A percentile compares a stretch with the other conserved stretches of the same genome.
phyloP scores from a whole-genome alignment of 139 green algal genomes.

The Limnomonas spitsbergensis region DNA sequence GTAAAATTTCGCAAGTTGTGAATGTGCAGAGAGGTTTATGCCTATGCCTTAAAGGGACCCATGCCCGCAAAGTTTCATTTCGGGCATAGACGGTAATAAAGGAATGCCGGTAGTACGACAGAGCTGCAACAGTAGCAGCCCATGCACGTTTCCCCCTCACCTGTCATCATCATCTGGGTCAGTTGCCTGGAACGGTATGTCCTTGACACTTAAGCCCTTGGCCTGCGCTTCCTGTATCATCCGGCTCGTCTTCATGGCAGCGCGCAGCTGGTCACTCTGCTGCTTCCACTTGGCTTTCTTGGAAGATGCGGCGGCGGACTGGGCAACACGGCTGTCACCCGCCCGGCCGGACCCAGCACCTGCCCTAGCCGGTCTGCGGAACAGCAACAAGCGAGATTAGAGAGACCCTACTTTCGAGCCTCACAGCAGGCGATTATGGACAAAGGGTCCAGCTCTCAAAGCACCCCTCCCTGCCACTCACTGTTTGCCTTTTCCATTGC shows the following conservation, averaged over 20 bases:
- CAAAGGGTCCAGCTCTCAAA: background rate
- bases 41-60: no score
- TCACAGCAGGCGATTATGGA: background rate
- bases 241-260: conserved; percentile 39
- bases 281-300: conserved; percentile 54
- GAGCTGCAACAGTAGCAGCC: no score
- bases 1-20: no score
- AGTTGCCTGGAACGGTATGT: background rate
- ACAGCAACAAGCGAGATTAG: background rate
- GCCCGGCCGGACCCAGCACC: background rate
- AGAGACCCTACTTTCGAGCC: background rate
- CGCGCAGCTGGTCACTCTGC: conserved; percentile 58
- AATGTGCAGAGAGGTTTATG: no score
- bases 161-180: conserved; percentile 7
- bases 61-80: no score
- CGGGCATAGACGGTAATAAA: no score
- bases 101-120: no score
- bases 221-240: conserved; percentile 24
- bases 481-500: conserved; percentile 21
- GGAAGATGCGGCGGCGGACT: background rate
- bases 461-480: background rate
- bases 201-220: conserved; percentile 25
- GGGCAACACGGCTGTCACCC: background rate
- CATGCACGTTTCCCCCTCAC: no score
- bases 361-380: background rate